phyloP scores from a whole-genome alignment of 2,329 filamentous ascomycete genomes.

The Fusarium ramigenum region DNA sequence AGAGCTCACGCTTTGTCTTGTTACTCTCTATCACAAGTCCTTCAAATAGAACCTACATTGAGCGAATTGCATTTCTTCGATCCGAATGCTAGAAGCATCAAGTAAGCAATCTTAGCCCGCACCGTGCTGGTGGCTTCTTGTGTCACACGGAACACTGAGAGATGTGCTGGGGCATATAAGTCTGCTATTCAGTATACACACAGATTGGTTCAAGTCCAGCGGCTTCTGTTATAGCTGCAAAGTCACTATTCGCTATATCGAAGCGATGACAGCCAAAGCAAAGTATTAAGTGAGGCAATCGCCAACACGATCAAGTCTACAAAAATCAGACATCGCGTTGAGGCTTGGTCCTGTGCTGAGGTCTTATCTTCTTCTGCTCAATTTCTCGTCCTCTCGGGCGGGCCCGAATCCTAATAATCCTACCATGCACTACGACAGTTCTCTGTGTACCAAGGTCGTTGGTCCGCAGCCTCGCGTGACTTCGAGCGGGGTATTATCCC shows the following conservation, averaged over 20 bases:
- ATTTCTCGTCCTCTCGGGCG: too few relatives aligned
- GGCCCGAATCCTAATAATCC: too few relatives aligned
- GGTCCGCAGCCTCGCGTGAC: not conserved
- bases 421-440: not conserved
- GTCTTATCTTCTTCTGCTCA: too few relatives aligned
- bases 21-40: not conserved
- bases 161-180: not conserved
- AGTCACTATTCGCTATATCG: not conserved
- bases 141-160: not conserved
- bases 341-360: not conserved
- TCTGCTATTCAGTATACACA: not conserved
- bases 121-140: not conserved
- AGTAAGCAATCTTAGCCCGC: not conserved
- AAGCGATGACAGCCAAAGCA: not conserved
- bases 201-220: not conserved
- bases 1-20: not conserved
- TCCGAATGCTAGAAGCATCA: not conserved
- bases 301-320: not conserved
- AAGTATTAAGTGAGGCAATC: not conserved
- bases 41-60: not conserved
- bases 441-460: not conserved
- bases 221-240: fast-evolving
- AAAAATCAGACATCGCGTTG: not conserved
- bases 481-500: not conserved
- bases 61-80: not conserved